Percentiles rank a stretch among this genome's conserved stretches.
phyloP scores from a whole-genome alignment of 768 basidiomycete species.

The Kwoniella botswanensis region DNA sequence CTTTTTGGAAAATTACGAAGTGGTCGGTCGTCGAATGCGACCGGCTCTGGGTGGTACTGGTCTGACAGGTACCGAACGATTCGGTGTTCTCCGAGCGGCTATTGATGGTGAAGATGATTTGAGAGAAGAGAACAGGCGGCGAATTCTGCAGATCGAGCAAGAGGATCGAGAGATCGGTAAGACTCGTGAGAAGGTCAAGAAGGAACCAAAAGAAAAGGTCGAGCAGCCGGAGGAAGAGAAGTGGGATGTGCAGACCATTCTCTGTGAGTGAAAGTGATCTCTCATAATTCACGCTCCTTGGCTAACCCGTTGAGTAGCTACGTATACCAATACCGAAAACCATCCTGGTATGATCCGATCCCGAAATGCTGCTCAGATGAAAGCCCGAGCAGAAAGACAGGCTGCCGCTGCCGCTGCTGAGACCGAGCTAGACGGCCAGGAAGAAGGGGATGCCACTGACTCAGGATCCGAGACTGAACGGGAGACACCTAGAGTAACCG shows the following conservation, averaged over 20 bases:
- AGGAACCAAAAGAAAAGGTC: slow-evolving; percentile 57
- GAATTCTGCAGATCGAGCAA: slow-evolving; percentile 59
- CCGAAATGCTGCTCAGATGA: slow-evolving; percentile 59
- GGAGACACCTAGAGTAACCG: slow-evolving; percentile 61
- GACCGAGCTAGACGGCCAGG: slow-evolving; percentile 63
- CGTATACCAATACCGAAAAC: slow-evolving; percentile 96
- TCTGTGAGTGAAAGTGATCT: slow-evolving; percentile 67
- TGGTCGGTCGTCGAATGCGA: slow-evolving; percentile 80
- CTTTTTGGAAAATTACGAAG: slow-evolving; percentile 88
- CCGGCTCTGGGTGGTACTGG: slow-evolving; percentile 69
- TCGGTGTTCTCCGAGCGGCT: slow-evolving; percentile 76
- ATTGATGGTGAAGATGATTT: slow-evolving; percentile 64
- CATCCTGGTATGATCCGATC: slow-evolving; percentile 87
- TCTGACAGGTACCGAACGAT: slow-evolving; percentile 74
- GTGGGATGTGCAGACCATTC: slow-evolving; percentile 97
- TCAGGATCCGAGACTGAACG: slow-evolving; percentile 57
- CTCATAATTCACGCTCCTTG: not conserved
- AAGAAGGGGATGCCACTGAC: slow-evolving; percentile 41
- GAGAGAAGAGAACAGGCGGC: slow-evolving; percentile 48
- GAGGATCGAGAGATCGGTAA: slow-evolving; percentile 63
- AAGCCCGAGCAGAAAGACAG: slow-evolving; percentile 53
- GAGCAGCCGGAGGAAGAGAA: slow-evolving; percentile 66
- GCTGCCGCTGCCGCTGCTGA: slow-evolving; percentile 66
- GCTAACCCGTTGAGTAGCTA: slow-evolving; percentile 64
- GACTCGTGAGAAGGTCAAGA: slow-evolving; percentile 61